Conservation (phyloP, 768 basidiomycete genomes). For the Agaricus subrufescens region DNA sequence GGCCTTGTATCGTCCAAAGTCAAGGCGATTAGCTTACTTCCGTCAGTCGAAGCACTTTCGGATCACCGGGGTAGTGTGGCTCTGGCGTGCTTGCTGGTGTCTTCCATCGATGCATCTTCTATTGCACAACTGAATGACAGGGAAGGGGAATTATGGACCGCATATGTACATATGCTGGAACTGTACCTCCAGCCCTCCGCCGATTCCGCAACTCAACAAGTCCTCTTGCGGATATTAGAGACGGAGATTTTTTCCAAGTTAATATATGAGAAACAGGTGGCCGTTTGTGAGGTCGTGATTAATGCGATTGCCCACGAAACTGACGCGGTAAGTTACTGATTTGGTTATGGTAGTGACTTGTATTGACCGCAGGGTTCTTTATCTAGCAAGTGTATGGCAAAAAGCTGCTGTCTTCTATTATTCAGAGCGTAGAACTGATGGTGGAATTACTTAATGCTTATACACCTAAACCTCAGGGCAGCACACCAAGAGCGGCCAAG, state of each 20-base stretch:
- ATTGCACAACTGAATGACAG: conserved; percentile 39
- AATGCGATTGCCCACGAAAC: conserved; percentile 42
- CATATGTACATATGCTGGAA: conserved; percentile 40
- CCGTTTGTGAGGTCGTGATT: conserved; percentile 54
- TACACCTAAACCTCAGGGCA: conserved; percentile 38
- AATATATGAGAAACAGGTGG: conserved; percentile 45
- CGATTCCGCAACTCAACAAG: conserved; percentile 31
- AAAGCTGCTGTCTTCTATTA: conserved; percentile 40
- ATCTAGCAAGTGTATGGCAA: conserved; percentile 43
- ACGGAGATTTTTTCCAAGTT: conserved; percentile 54
- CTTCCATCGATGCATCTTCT: conserved; percentile 49
- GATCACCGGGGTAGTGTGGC: conserved; percentile 30
- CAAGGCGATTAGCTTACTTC: conserved; percentile 51
- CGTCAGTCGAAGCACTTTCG: conserved; percentile 43
- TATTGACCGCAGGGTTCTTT: neutral
- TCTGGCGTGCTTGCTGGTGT: conserved; percentile 28
- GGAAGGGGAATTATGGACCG: conserved; percentile 43
- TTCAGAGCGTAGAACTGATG: conserved; percentile 50
- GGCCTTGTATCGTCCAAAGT: conserved; percentile 42
- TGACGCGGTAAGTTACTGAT: conserved; percentile 37
- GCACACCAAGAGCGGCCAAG: conserved; percentile 52
- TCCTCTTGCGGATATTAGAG: conserved; percentile 42
- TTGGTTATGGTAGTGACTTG: neutral
- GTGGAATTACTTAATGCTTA: conserved; percentile 45
- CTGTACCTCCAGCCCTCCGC: conserved; percentile 44